Base-by-base conservation (phyloP, 768 basidiomycete species). In the Antrodiella citrinella region DNA sequence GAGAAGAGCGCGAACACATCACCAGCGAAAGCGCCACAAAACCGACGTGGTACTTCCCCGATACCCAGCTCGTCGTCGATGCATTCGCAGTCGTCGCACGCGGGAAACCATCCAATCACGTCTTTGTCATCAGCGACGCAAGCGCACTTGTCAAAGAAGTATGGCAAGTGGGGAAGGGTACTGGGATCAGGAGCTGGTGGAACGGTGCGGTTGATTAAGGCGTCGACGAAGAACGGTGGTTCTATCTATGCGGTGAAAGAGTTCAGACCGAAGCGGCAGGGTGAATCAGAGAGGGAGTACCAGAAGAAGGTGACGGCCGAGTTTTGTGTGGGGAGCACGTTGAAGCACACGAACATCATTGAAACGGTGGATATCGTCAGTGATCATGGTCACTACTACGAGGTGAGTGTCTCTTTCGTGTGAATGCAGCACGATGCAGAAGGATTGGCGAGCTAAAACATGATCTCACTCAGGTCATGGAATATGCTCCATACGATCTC, bases 221-320 rank as follows among this genome's bases (percentile, higher is more conserved):
- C 82, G 52, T 78, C 75, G 64, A 69, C 62, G 57, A 96, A 95
- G 75, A 79, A 78, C 23, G 92, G 91, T 19, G 86, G 88, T 15
- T 72, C 76, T 46, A 84, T 92, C 46, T 99, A 86, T 66, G 96
- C 96, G 44, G 96, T 96, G 56, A 99, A 99, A 69, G 93, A 98
- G 71, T 98, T 99, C 61, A 77, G 95, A 44, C 88, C 93, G 41
- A 89, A 91, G 58, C 81, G 93, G 51, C 60, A 74, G 3, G 91
- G 91, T 25, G 96, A 99, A 73, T 78, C 78, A 22, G 91, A 93
- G 69, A 88, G 91, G 69, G 96, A 99, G 72, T 99, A 98, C 65
- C 92, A 97, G 82, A 95, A 97, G 74, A 98, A 99, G 72, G 94
- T 98, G 51, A 96, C 94, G 1, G 95, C 95, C 22, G 96, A 99